Base-by-base conservation (phyloP, 2,329 filamentous ascomycete genomes). In the Sporothrix euskadiensis region DNA sequence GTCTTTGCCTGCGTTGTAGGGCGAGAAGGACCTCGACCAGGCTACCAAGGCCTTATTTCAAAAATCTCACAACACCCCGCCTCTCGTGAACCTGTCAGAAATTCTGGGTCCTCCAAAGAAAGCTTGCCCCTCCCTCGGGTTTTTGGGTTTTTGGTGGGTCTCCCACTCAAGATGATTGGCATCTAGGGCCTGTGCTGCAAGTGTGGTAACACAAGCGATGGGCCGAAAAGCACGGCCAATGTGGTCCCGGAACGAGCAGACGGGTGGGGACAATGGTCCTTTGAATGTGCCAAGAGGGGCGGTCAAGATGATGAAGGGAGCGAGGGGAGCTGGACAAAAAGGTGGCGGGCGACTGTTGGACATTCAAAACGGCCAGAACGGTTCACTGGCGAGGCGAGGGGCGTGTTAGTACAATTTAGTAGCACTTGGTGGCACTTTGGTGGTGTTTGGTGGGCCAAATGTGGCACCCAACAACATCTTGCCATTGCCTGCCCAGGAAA, bases 171-270 rank as follows among this genome's bases (percentile, higher is more conserved):
- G 63, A 52, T 56, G 66, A 69, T 69, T 69, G 66, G 66, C 9
- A 16, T 19, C 1, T 26, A 65, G 26, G 61, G 39, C 44, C 26
- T 16, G 26, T 54, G 47, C 49, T 41, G 32, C 47, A 41, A 26
- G 66, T 56, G 32, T 56, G 66, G 66, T 69, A 41, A 69, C 66
- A 69, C 66, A 69, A 69, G 19, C 30, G 30, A 69, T 69, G 66
- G 66, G 66, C 66, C 66, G 66, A 69, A 69, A 56, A 16, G 47
- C 32, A 32, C 14, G n/a, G 47, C 30, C 47, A 54, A 56, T 16
- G 44, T 69, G 14, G 65, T 10, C 44, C 2, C 16, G 6, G n/a
- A 41, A 41, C 10, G n/a, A 52, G 26, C 12, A 12, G 30, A 41
- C 8, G 22, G 30, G 66, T 35, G 47, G 49, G 32, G 47, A 19